Percentiles rank a stretch among this genome's conserved stretches.
Evolutionary conservation across 768 basidiomycete genomes (phyloP).

Genomic region (Leucosporidium creatinivorum): DNA sequence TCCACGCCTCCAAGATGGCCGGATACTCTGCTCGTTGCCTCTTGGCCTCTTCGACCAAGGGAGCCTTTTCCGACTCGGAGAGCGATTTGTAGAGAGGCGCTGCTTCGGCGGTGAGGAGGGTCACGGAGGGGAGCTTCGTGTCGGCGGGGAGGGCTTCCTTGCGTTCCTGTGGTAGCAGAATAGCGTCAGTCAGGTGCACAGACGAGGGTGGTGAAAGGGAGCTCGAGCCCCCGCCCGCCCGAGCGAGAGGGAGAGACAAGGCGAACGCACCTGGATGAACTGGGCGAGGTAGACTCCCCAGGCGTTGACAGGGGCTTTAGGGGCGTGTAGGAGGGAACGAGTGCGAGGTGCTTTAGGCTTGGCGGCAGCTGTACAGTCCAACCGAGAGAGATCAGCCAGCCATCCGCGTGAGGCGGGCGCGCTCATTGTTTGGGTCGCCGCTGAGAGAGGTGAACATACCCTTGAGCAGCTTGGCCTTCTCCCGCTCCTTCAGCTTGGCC

Average conservation of each 20-base stretch:
- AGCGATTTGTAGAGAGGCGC: conserved; percentile 12
- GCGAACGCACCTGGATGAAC: conserved; percentile 13
- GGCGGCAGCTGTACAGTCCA: background rate
- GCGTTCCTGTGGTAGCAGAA: too few species aligned
- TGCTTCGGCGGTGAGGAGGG: conserved; percentile 5
- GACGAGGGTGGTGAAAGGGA: background rate
- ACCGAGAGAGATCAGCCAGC: background rate
- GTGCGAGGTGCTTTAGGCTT: background rate
- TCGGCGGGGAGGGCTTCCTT: background rate
- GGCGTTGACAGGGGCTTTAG: conserved; percentile 14
- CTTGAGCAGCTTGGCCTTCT: background rate
- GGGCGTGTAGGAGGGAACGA: conserved; percentile 13
- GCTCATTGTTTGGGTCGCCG: background rate
- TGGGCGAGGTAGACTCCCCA: conserved; percentile 27
- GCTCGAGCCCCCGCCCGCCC: too few species aligned
- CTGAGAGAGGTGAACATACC: background rate
- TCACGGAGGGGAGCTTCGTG: conserved; percentile 7
- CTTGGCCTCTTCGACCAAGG: conserved; percentile 8
- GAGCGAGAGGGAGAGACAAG: background rate
- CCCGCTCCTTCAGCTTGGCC: conserved; percentile 14
- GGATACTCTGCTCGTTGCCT: conserved; percentile 18
- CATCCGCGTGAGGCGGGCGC: background rate
- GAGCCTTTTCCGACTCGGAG: background rate
- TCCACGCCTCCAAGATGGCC: conserved; percentile 25
- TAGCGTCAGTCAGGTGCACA: too few species aligned